These are phyloP conservation scores for Coemansia sp. DNA, from an alignment of 192 early-diverging fungal species.

Conservation along the genomic window DNA sequence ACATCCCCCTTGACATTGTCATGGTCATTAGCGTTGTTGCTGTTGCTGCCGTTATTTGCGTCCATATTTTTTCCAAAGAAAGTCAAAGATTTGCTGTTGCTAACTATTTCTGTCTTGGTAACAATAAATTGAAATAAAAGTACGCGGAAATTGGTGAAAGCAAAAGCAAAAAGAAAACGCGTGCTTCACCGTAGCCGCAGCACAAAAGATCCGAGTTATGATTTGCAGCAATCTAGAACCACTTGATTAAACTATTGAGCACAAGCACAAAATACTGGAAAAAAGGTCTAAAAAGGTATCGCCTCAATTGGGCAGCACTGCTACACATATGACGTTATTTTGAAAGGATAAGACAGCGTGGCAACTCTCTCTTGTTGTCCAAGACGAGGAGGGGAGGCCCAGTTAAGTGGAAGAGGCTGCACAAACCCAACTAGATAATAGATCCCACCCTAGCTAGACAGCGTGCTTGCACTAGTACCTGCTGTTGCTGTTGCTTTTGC, in stretches of 20 bases:
- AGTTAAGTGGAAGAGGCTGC: background rate
- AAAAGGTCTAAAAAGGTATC: too few relatives aligned
- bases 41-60: background rate
- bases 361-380: too few relatives aligned
- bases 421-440: background rate
- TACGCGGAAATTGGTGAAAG: background rate
- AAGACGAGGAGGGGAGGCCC: too few relatives aligned
- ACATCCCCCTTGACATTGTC: conserved; percentile 32
- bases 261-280: too few relatives aligned
- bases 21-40: conserved; percentile 3
- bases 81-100: too few relatives aligned
- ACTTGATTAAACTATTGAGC: too few relatives aligned
- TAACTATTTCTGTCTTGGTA: too few relatives aligned
- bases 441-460: background rate
- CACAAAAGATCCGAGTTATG: background rate
- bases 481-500: background rate
- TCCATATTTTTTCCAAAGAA: background rate
- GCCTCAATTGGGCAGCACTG: too few relatives aligned
- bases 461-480: background rate
- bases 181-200: background rate
- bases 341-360: too few relatives aligned
- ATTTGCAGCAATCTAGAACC: too few relatives aligned
- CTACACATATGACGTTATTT: too few relatives aligned
- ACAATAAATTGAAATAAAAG: conserved; percentile 6
- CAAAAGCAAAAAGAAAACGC: background rate